phyloP scores from a whole-genome alignment of 768 basidiomycete species.

The Lentinula raphanica region DNA sequence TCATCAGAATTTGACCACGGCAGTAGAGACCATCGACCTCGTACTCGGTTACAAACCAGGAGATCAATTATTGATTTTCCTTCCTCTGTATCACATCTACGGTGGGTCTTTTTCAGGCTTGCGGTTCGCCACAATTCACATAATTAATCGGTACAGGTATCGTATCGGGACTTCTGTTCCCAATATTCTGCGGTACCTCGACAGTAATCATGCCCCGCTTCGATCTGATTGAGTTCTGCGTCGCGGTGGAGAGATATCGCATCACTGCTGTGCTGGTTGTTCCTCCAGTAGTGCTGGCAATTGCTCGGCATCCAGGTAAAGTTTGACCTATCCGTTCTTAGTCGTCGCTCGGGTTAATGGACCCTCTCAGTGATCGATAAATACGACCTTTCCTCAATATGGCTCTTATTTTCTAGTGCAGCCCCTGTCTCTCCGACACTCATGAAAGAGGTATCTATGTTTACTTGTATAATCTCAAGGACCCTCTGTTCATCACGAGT shows the following conservation, averaged over 20 bases:
- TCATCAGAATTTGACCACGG: constrained; percentile 61
- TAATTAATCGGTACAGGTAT: constrained; percentile 32
- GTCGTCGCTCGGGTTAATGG: too few species aligned
- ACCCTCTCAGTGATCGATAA: constrained; percentile 54
- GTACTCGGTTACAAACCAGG: constrained; percentile 38
- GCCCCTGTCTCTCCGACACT: constrained; percentile 73
- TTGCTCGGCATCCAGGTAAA: constrained; percentile 65
- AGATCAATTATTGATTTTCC: constrained; percentile 56
- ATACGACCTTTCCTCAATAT: constrained; percentile 60
- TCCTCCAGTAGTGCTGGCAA: constrained; percentile 78
- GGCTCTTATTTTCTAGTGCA: constrained; percentile 63
- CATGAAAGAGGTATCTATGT: constrained; percentile 38
- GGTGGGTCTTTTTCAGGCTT: constrained; percentile 18
- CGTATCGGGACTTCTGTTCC: constrained; percentile 55
- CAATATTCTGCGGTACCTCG: constrained; percentile 44
- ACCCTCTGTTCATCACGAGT: constrained; percentile 5
- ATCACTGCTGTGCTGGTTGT: constrained; percentile 58
- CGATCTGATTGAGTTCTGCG: constrained; percentile 64
- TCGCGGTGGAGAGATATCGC: constrained; percentile 58
- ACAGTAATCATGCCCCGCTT: constrained; percentile 63
- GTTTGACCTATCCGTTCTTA: neutral
- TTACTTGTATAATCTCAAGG: neutral
- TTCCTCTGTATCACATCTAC: constrained; percentile 57
- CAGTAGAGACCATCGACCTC: constrained; percentile 36
- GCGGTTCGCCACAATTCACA: too few species aligned